Evolutionary conservation across 768 basidiomycete genomes (phyloP), one percentile per base, ranked within the genome.

Genomic region (Pleurotus citrinopileatus): DNA sequence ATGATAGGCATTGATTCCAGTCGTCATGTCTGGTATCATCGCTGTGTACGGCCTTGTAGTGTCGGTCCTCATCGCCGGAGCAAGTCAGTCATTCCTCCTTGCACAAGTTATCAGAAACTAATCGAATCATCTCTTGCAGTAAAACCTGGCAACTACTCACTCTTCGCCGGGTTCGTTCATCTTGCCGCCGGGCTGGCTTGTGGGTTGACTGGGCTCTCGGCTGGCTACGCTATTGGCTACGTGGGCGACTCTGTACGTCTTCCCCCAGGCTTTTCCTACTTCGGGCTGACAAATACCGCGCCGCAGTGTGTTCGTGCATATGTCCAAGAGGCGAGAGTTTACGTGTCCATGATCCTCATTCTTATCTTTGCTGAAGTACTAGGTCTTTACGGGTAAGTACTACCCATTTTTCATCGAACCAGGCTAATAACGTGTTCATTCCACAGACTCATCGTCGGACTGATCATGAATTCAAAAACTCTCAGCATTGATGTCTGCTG

Each of bases 21-120:
- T 97, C 29, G 94, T 98, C 69, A 97, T 98, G 94, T 91, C 93
- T 55, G 94, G 95, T 73, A 97, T 97, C 69, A 95, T 97, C 60
- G 94, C 95, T 26, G 95, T 98, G 32, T 98, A 98, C 65, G 95
- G 95, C 6, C 80, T 98, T 37, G 96, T 98, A 7, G 95, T 98
- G 12, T 91, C 92, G 3, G 95, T 98, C 26, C 81, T 98, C 54
- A 97, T 97, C 57, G 80, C 89, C 15, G 91, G 91, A 54, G 64
- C 71, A 57, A 54, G 75, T 79, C 59, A 58, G 79, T 73, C 50
- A 15, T 32, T 52, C 37, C n/a, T 6, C 45, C 5, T 4, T 55
- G 38, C 3, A 5, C 17, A 26, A n/a, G n/a, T n/a, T n/a, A n/a
- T n/a, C n/a, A n/a, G n/a, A n/a, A n/a, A n/a, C n/a, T n/a, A n/a